Conservation (phyloP, 345 rosid genomes). For the Xanthoceras sorbifolium region DNA sequence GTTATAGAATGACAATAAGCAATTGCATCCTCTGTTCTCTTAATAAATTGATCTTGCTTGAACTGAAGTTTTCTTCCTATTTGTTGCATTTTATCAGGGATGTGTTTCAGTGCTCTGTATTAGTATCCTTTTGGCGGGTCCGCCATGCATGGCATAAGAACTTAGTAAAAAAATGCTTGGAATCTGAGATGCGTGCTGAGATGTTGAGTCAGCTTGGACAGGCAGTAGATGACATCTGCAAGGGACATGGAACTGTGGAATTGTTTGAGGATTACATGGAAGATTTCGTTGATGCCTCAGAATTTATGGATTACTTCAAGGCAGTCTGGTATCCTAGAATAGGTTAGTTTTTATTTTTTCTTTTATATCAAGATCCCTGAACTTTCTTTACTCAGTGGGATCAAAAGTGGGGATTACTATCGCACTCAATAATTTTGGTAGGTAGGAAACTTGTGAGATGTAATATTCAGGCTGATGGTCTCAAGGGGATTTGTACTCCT, state of each 20-base stretch:
- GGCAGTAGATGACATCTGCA: conserved; percentile 64
- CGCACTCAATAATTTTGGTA: background rate
- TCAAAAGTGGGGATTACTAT: background rate
- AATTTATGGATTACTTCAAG: conserved; percentile 83
- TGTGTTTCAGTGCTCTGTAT: conserved; percentile 86
- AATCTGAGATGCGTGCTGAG: conserved; percentile 54
- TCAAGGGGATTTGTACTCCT: background rate
- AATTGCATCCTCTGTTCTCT: background rate
- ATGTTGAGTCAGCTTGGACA: conserved; percentile 64
- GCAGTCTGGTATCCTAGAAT: conserved; percentile 82
- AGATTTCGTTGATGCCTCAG: conserved; percentile 56
- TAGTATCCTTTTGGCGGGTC: conserved; percentile 82
- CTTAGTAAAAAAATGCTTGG: conserved; percentile 73
- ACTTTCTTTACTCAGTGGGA: background rate
- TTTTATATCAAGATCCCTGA: background rate
- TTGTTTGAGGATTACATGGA: conserved; percentile 60
- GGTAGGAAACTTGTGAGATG: background rate
- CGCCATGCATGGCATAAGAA: conserved; percentile 93
- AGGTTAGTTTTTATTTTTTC: conserved; percentile 31
- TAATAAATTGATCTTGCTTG: conserved; percentile 8
- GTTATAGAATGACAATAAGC: background rate
- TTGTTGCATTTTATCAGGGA: conserved; percentile 59
- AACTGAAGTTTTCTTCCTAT: conserved; percentile 2
- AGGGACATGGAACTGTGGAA: conserved; percentile 50
- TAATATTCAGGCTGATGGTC: background rate